Conservation (phyloP, 208 protist genomes). For the Leishmania major region DNA sequence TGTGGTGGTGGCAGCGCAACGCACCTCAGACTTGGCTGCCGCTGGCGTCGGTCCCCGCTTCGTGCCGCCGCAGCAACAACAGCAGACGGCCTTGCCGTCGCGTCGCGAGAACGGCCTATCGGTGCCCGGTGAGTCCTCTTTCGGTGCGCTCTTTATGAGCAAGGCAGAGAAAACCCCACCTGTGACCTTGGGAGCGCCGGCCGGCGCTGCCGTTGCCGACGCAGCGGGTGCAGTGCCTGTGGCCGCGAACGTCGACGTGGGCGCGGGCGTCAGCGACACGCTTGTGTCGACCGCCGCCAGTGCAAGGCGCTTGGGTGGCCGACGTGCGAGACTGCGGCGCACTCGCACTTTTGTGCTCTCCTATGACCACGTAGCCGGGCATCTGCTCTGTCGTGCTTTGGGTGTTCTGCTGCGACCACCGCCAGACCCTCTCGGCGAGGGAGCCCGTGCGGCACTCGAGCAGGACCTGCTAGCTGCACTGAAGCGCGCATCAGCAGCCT, state of each 20-base stretch:
- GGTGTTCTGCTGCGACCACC: slow-evolving; percentile 27
- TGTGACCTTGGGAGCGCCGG: neutral
- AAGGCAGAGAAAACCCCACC: neutral
- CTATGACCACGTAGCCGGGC: slow-evolving; percentile 63
- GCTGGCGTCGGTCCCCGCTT: neutral
- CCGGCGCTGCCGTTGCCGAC: neutral
- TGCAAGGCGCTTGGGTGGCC: slow-evolving; percentile 7
- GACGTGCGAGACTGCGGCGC: slow-evolving; percentile 9
- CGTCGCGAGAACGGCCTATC: slow-evolving; percentile 5
- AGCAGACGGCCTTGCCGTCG: neutral
- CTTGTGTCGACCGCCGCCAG: neutral
- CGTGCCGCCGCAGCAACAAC: neutral
- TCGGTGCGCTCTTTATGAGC: slow-evolving; percentile 22
- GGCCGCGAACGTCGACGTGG: neutral
- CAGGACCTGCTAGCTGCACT: slow-evolving; percentile 45
- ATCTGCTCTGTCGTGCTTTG: slow-evolving; percentile 67
- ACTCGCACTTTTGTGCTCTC: slow-evolving; percentile 49
- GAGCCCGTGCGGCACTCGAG: slow-evolving; percentile 43
- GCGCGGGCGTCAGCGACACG: slow-evolving; percentile 10
- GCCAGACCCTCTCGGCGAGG: slow-evolving; percentile 20
- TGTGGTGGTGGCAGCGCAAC: neutral
- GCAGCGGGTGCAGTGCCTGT: neutral
- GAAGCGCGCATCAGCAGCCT: slow-evolving; percentile 18
- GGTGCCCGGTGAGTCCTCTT: neutral
- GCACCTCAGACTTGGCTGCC: neutral